These are phyloP conservation scores for Fomitopsis pulvina DNA, from an alignment of 768 basidiomycete genomes.

Conservation along the genomic window DNA sequence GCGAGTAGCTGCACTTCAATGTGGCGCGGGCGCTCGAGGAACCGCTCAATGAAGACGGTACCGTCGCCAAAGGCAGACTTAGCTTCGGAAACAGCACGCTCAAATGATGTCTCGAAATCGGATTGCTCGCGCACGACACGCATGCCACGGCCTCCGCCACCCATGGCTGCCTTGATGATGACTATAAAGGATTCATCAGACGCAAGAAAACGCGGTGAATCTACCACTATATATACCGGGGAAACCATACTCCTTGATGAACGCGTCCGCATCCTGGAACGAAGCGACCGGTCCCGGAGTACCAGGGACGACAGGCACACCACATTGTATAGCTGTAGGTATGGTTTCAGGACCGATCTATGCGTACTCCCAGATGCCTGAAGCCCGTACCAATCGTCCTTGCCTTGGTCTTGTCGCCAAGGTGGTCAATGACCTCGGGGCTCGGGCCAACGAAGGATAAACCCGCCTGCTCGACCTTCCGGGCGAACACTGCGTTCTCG, in stretches of 20 bases:
- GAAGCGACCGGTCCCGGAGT: slow-evolving; percentile 88
- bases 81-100: slow-evolving; percentile 91
- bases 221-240: slow-evolving; percentile 47
- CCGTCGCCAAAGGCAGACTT: slow-evolving; percentile 97
- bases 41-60: slow-evolving; percentile 98
- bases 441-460: slow-evolving; percentile 94
- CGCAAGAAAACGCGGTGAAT: neutral
- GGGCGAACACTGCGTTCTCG: slow-evolving; percentile 95
- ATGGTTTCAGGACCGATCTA: too few species aligned
- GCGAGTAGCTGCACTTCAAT: slow-evolving; percentile 97
- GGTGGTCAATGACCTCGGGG: slow-evolving; percentile 93
- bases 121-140: slow-evolving; percentile 94
- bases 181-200: slow-evolving; percentile 37
- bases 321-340: slow-evolving; percentile 70
- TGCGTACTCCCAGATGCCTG: too few species aligned
- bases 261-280: slow-evolving; percentile 75
- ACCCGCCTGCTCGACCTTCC: slow-evolving; percentile 96
- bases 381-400: slow-evolving; percentile 77
- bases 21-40: slow-evolving; percentile 93
- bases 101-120: slow-evolving; percentile 83
- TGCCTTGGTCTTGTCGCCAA: slow-evolving; percentile 99
- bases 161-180: slow-evolving; percentile 99
- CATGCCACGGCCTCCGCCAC: slow-evolving; percentile 98
- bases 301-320: slow-evolving; percentile 96
- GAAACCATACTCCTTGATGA: slow-evolving; percentile 95